phyloP scores from a whole-genome alignment of 2,329 filamentous ascomycete genomes.

The Claviceps sp. region DNA sequence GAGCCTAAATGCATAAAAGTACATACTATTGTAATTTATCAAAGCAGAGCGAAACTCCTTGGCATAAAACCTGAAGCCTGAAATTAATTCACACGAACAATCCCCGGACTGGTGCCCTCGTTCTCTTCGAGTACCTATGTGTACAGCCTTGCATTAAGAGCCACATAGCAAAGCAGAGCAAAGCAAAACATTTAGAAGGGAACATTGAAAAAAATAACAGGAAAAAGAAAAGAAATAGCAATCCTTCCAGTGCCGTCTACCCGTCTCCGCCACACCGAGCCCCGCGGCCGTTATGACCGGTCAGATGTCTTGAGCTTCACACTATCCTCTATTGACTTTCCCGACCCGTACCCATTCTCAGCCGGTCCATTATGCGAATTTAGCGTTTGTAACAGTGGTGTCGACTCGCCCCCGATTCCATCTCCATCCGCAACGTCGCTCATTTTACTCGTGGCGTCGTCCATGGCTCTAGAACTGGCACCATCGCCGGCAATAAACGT shows the following conservation, averaged over 20 bases:
- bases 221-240: neutral
- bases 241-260: neutral
- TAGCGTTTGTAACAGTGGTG: slow-evolving; percentile 7
- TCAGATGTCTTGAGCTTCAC: neutral
- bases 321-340: slow-evolving; percentile 6
- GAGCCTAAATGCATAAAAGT: no score
- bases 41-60: neutral
- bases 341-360: slow-evolving; percentile 6
- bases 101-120: neutral
- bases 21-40: slow-evolving; percentile 12
- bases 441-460: slow-evolving; percentile 1
- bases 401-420: slow-evolving; percentile 8
- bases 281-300: neutral
- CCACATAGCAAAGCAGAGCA: neutral
- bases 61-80: neutral
- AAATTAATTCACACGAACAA: neutral
- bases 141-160: neutral
- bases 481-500: slow-evolving; percentile 5
- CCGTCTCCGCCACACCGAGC: neutral
- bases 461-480: slow-evolving; percentile 2
- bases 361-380: slow-evolving; percentile 4
- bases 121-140: neutral
- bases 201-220: neutral
- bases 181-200: no score
- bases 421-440: neutral